Conservation (phyloP, 179 eudicot genomes). For the Spinacia oleracea region DNA sequence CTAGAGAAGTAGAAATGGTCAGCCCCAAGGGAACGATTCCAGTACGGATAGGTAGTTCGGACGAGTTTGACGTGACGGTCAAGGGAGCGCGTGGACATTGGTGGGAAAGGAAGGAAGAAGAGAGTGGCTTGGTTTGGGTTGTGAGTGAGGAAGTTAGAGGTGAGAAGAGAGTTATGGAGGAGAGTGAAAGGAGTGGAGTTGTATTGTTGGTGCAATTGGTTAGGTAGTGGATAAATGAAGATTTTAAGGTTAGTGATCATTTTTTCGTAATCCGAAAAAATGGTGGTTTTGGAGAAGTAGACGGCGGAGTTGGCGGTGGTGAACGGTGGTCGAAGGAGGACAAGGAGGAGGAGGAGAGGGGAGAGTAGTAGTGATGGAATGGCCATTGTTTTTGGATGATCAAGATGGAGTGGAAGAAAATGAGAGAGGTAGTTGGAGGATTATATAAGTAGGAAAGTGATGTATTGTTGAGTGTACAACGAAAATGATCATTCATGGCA, state of each 20-base stretch:
- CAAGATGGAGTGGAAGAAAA: no score
- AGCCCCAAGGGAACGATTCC: slow-evolving; percentile 85
- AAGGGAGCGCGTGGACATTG: slow-evolving; percentile 54
- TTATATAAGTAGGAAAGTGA: not conserved
- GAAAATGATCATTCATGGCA: not conserved
- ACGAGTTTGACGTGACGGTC: slow-evolving; percentile 46
- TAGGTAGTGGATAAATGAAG: slow-evolving; percentile 54
- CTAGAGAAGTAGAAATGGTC: slow-evolving; percentile 78
- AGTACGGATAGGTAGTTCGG: slow-evolving; percentile 52
- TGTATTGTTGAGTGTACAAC: no score
- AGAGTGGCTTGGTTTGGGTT: slow-evolving; percentile 68
- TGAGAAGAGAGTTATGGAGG: slow-evolving; percentile 57
- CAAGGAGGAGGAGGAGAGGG: slow-evolving; percentile 31
- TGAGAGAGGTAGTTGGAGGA: not conserved
- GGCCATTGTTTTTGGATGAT: slow-evolving; percentile 16
- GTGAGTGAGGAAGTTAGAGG: slow-evolving; percentile 48
- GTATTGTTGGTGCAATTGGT: slow-evolving; percentile 25
- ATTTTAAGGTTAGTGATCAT: slow-evolving; percentile 64
- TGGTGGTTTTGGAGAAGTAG: slow-evolving; percentile 51
- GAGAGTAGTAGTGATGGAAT: not conserved
- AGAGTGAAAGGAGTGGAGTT: slow-evolving; percentile 32
- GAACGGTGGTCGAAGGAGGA: slow-evolving; percentile 19
- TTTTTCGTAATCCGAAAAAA: slow-evolving; percentile 48
- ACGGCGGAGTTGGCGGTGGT: slow-evolving; percentile 27
- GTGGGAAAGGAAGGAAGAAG: slow-evolving; percentile 64